Evolutionary conservation across 2,329 filamentous ascomycete genomes (phyloP).

Genomic region (Incumbomyces delicatus): DNA sequence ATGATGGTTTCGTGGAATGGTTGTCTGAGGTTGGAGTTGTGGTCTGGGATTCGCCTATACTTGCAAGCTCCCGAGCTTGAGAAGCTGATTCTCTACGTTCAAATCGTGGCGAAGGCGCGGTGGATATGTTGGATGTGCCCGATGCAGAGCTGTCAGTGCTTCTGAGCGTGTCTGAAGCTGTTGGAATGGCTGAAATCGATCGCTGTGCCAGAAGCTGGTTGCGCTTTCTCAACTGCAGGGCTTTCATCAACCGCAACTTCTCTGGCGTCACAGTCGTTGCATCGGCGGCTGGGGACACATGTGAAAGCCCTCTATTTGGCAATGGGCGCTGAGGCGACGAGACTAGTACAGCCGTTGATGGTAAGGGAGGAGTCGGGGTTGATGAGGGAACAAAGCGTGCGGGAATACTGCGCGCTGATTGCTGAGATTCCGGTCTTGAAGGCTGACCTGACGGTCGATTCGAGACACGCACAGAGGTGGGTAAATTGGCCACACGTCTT

Average conservation of each 20-base stretch:
- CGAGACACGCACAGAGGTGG: slow-evolving; percentile 64
- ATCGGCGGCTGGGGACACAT: slow-evolving; percentile 14
- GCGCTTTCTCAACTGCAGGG: slow-evolving; percentile 78
- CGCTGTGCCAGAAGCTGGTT: slow-evolving; percentile 44
- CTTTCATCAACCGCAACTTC: slow-evolving; percentile 87
- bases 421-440: slow-evolving; percentile 36
- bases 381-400: slow-evolving; percentile 17
- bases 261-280: slow-evolving; percentile 59
- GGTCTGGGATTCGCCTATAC: slow-evolving; percentile 10
- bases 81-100: neutral
- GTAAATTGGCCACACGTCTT: slow-evolving; percentile 68
- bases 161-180: neutral
- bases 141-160: slow-evolving; percentile 4
- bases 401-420: slow-evolving; percentile 35
- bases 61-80: neutral
- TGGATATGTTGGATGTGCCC: neutral
- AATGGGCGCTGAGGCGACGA: slow-evolving; percentile 9
- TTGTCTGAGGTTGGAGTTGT: slow-evolving; percentile 23
- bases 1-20: slow-evolving; percentile 27
- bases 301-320: slow-evolving; percentile 12
- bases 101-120: neutral
- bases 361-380: slow-evolving; percentile 15
- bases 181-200: slow-evolving; percentile 9
- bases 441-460: slow-evolving; percentile 30
- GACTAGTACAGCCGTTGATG: slow-evolving; percentile 13